These are phyloP conservation scores for Acacia acuminata DNA, from an alignment of 306 rosid genomes.

Conservation along the genomic window DNA sequence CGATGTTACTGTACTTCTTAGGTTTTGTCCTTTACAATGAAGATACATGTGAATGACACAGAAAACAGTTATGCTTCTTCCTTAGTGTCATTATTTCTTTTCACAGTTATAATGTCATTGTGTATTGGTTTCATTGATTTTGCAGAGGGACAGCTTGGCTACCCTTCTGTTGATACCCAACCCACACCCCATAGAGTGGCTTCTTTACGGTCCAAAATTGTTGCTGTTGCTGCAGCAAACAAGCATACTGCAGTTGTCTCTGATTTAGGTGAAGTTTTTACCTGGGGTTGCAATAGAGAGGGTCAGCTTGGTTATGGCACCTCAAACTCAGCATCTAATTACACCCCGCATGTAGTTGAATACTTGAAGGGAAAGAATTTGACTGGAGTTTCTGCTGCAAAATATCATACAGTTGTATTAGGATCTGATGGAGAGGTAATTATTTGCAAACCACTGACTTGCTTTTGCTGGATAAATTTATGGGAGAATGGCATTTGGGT, in stretches of 20 bases:
- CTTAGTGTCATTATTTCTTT: constrained; percentile 4
- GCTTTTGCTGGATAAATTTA: not conserved
- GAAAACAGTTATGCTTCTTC: not conserved
- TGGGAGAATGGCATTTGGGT: not conserved
- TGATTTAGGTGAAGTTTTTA: constrained; percentile 81
- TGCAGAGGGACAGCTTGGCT: constrained; percentile 99
- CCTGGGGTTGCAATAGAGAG: constrained; percentile 96
- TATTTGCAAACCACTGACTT: constrained; percentile 25
- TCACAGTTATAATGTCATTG: not conserved
- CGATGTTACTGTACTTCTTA: not conserved
- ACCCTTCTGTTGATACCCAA: constrained; percentile 92
- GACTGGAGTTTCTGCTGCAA: constrained; percentile 74
- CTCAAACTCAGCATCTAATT: constrained; percentile 96
- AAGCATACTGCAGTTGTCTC: constrained; percentile 95
- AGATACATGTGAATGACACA: constrained; percentile 26
- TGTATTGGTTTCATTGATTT: constrained; percentile 20
- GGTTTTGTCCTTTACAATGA: constrained; percentile 16
- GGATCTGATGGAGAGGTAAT: constrained; percentile 97
- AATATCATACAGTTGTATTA: constrained; percentile 83
- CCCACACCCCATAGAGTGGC: constrained; percentile 92
- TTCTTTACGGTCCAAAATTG: constrained; percentile 70
- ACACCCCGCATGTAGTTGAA: constrained; percentile 85
- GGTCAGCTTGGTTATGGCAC: constrained; percentile 99
- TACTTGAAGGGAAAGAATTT: constrained; percentile 88
- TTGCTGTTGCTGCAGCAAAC: constrained; percentile 95